phyloP scores from a whole-genome alignment of 2,329 filamentous ascomycete genomes.

The Fusarium pilosicola region DNA sequence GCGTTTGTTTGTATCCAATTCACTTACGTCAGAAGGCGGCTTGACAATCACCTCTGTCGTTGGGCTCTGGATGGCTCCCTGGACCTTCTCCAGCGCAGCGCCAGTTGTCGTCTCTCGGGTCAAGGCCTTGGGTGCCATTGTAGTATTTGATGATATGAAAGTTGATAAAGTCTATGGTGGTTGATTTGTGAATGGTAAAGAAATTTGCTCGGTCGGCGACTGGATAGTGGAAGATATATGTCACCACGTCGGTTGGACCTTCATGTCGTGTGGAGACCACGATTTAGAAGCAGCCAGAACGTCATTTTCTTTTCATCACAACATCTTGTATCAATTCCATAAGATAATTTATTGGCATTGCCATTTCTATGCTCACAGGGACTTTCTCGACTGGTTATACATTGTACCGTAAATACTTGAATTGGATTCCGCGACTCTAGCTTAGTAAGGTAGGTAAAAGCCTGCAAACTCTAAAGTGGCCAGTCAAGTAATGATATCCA shows the following conservation, averaged over 20 bases:
- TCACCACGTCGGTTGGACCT: constrained; percentile 29
- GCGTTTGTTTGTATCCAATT: neutral
- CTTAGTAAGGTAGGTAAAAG: neutral
- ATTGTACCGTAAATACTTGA: neutral
- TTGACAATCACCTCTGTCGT: constrained; percentile 21
- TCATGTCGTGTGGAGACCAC: constrained; percentile 13
- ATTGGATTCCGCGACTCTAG: neutral
- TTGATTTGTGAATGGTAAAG: neutral
- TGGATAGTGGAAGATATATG: neutral
- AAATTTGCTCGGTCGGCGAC: neutral
- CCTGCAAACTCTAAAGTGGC: neutral
- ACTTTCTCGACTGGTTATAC: no score
- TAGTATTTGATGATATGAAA: neutral
- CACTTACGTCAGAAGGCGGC: constrained; percentile 37
- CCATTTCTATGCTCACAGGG: no score
- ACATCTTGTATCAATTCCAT: neutral
- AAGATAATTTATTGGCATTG: neutral
- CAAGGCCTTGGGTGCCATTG: constrained; percentile 32
- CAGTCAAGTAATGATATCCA: neutral
- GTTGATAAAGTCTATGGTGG: neutral
- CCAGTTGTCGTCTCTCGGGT: constrained; percentile 20
- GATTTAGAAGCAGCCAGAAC: constrained; percentile 5
- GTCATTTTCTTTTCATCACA: neutral
- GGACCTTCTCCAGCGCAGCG: constrained; percentile 35
- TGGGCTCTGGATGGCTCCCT: constrained; percentile 29